A percentile compares a stretch with the other conserved stretches of the same genome.
Evolutionary conservation across 495 filamentous ascomycete species (phyloP).

Genomic region (Aspergillus asperescens): DNA sequence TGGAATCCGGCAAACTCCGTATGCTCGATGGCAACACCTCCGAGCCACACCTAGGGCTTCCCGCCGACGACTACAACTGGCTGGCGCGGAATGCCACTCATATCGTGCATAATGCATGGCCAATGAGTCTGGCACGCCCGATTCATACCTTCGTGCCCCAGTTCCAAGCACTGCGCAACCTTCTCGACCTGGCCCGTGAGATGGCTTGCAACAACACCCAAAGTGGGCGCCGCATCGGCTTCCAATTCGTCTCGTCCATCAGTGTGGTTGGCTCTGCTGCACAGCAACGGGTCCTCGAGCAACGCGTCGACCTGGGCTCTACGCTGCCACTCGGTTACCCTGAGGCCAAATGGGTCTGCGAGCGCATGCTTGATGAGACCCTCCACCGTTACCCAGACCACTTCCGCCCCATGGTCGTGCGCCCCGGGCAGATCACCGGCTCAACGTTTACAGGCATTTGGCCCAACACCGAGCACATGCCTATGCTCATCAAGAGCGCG

Average conservation of each 20-base stretch:
- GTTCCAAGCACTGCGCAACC: slow-evolving; percentile 42
- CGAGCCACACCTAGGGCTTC: slow-evolving; percentile 43
- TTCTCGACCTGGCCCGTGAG: slow-evolving; percentile 40
- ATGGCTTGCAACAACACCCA: slow-evolving; percentile 10
- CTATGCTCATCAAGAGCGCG: slow-evolving; percentile 30
- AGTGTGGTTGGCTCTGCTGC: slow-evolving; percentile 36
- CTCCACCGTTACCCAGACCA: slow-evolving; percentile 26
- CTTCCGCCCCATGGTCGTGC: slow-evolving; percentile 31
- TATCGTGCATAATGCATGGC: slow-evolving; percentile 55
- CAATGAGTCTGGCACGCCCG: slow-evolving; percentile 45
- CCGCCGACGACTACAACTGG: slow-evolving; percentile 27
- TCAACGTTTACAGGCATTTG: slow-evolving; percentile 45
- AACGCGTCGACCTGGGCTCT: slow-evolving; percentile 19
- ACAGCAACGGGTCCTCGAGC: slow-evolving; percentile 24
- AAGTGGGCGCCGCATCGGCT: slow-evolving; percentile 20
- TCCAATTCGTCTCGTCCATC: slow-evolving; percentile 51
- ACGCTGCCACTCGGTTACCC: slow-evolving; percentile 43
- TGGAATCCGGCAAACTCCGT: slow-evolving; percentile 24
- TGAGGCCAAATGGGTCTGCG: slow-evolving; percentile 45
- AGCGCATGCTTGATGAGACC: slow-evolving; percentile 6
- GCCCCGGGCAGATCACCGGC: slow-evolving; percentile 48
- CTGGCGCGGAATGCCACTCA: slow-evolving; percentile 43
- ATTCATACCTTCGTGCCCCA: slow-evolving; percentile 44
- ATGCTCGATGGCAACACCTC: slow-evolving; percentile 34
- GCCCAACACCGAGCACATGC: slow-evolving; percentile 48